Evolutionary conservation across 2,329 filamentous ascomycete species (phyloP).

Genomic region (Pseudogymnoascus sp.): DNA sequence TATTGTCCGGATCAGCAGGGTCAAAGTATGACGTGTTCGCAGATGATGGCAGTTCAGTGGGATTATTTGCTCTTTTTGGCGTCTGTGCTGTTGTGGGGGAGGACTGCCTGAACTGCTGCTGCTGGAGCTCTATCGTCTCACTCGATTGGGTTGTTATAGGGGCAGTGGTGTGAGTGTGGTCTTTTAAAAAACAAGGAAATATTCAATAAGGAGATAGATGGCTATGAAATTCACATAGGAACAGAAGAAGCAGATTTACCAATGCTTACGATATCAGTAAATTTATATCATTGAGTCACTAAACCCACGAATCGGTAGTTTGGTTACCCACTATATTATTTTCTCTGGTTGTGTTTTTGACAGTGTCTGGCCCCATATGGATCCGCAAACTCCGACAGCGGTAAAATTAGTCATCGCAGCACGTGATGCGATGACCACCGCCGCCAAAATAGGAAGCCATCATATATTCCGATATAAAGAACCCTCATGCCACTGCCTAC

Average conservation of each 20-base stretch:
- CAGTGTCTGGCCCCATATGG: neutral
- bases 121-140: neutral
- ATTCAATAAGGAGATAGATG: neutral
- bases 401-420: constrained; percentile 3
- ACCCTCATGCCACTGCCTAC: neutral
- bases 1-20: constrained; percentile 24
- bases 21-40: constrained; percentile 16
- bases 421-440: neutral
- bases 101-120: neutral
- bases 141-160: neutral
- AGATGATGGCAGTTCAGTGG: neutral
- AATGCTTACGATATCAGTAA: neutral
- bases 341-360: neutral
- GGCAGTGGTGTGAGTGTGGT: no score
- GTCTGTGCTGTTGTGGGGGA: neutral
- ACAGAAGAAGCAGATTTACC: neutral
- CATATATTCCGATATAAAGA: neutral
- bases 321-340: neutral
- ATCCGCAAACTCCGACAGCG: neutral
- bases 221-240: neutral
- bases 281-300: neutral
- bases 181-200: neutral
- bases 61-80: neutral
- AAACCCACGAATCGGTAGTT: neutral
- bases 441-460: neutral